Conservation (phyloP, 352 stramenopile species). For the Pythium apleroticum region DNA sequence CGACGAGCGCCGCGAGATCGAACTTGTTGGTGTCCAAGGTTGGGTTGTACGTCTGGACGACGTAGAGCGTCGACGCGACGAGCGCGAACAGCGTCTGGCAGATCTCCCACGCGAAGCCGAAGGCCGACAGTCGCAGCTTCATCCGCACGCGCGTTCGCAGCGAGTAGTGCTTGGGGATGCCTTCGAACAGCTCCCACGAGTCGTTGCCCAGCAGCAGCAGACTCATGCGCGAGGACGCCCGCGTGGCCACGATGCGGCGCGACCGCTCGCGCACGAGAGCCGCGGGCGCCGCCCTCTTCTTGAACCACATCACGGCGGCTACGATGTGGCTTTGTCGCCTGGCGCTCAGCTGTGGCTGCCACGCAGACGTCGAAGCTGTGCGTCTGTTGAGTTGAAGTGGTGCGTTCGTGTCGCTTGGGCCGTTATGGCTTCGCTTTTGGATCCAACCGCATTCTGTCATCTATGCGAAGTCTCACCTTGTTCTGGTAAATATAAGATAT, state of each 20-base stretch:
- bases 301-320: not conserved
- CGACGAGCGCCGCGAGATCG: conserved; percentile 39
- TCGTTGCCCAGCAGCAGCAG: conserved; percentile 26
- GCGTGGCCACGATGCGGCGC: not conserved
- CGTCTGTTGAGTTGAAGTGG: no score
- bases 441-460: no score
- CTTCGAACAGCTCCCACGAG: conserved; percentile 45
- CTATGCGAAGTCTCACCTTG: no score
- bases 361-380: no score
- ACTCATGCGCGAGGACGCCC: conserved; percentile 19
- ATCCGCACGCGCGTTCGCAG: conserved; percentile 55
- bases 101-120: conserved; percentile 53
- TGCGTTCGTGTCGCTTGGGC: no score
- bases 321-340: no score
- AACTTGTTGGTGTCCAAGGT: conserved; percentile 28
- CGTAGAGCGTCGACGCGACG: conserved; percentile 48
- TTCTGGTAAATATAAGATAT: not conserved
- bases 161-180: conserved; percentile 52
- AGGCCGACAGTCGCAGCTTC: conserved; percentile 54
- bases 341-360: no score
- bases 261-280: conserved; percentile 4
- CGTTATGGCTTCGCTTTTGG: no score
- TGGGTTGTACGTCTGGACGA: conserved; percentile 50
- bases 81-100: conserved; percentile 61
- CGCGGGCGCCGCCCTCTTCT: not conserved